Percentiles rank a stretch among this genome's conserved stretches.
These are phyloP conservation scores for Monoraphidium neglectum DNA, from an alignment of 139 green algal species.

Conservation along the genomic window DNA sequence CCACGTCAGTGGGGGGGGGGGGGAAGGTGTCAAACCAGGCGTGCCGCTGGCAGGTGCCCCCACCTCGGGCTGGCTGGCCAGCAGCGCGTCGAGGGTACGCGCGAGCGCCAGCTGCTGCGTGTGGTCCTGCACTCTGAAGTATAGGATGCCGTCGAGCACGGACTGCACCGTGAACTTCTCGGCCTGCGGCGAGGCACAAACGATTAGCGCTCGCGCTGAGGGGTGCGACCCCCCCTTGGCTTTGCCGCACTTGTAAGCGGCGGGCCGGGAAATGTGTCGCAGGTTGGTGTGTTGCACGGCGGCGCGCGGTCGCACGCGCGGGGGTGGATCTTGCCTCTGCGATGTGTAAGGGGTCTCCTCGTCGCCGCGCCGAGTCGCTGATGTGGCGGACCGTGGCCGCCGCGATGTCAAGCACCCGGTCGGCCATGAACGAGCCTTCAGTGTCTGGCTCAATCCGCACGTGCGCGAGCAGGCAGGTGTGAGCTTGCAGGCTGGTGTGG, in stretches of 20 bases:
- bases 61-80: constrained; percentile 52
- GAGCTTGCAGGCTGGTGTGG: no score
- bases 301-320: no score
- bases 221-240: no score
- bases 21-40: background rate
- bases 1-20: no score
- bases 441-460: no score
- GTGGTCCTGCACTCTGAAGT: constrained; percentile 76
- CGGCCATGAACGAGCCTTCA: constrained; percentile 89
- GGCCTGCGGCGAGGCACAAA: constrained; percentile 6
- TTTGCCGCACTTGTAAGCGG: background rate
- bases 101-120: constrained; percentile 78
- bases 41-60: no score
- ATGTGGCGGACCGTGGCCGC: constrained; percentile 49
- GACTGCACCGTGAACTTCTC: constrained; percentile 41
- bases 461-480: no score
- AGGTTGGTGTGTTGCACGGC: no score
- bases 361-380: no score
- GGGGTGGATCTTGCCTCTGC: no score
- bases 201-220: background rate
- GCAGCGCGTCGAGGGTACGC: constrained; percentile 57
- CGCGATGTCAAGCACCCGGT: constrained; percentile 82
- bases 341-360: background rate
- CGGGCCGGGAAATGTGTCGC: no score
- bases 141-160: constrained; percentile 73